These are phyloP conservation scores for Dryas alaskensis DNA, from an alignment of 306 rosid genomes.

Conservation along the genomic window DNA sequence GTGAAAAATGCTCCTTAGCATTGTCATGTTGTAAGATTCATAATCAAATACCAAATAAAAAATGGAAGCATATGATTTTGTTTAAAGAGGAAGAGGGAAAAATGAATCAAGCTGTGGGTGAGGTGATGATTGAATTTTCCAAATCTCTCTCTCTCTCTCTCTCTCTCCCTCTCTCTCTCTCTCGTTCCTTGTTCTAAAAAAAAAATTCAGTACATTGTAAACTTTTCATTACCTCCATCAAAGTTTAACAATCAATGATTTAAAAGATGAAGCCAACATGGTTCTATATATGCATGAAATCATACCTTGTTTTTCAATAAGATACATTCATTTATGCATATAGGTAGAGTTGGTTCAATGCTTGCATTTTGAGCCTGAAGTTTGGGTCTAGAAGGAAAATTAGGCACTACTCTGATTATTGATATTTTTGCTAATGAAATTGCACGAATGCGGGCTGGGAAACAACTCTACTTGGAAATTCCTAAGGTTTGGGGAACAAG, in stretches of 20 bases:
- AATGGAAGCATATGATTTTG: background rate
- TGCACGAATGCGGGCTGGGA: background rate
- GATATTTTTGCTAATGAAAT: background rate
- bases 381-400: background rate
- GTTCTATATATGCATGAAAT: background rate
- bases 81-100: background rate
- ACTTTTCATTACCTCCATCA: background rate
- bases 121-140: background rate
- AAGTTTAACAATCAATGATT: background rate
- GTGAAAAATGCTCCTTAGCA: background rate
- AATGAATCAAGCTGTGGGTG: background rate
- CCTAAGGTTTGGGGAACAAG: background rate
- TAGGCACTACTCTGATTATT: background rate
- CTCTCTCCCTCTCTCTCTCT: background rate
- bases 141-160: background rate
- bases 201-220: background rate
- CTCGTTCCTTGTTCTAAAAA: background rate
- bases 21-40: background rate
- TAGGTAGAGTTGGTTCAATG: background rate
- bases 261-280: background rate
- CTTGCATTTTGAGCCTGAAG: slow-evolving; percentile 1
- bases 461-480: background rate
- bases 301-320: background rate
- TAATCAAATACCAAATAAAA: too few species aligned
- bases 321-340: background rate